These are phyloP conservation scores for Adiantum capillusveneris DNA, from an alignment of 75 land plant genomes.

Conservation along the genomic window DNA sequence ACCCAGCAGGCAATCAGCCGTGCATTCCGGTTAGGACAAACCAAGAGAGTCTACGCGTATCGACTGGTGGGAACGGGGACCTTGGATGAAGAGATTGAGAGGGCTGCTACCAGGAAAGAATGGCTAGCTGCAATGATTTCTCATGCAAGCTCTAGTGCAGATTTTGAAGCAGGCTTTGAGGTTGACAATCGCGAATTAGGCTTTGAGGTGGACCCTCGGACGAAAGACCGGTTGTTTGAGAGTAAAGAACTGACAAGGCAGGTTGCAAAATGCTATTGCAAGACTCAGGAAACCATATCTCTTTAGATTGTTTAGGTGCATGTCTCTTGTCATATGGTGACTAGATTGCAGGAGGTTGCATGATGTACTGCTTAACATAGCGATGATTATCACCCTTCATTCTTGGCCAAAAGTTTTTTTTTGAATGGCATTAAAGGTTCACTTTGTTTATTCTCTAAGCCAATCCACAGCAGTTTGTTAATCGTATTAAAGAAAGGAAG, in stretches of 20 bases:
- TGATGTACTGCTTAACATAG: too few relatives aligned
- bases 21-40: conserved; percentile 84
- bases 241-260: background rate
- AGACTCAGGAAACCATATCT: too few relatives aligned
- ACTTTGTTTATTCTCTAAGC: too few relatives aligned
- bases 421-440: too few relatives aligned
- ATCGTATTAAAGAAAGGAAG: too few relatives aligned
- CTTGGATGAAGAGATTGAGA: conserved; percentile 60
- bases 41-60: conserved; percentile 70
- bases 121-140: conserved; percentile 52
- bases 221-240: background rate
- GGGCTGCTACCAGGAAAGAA: conserved; percentile 65
- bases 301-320: too few relatives aligned
- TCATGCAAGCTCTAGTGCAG: conserved; percentile 39
- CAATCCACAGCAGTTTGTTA: too few relatives aligned
- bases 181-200: background rate
- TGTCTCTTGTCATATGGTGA: too few relatives aligned
- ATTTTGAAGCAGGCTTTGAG: conserved; percentile 5
- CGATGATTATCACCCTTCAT: too few relatives aligned
- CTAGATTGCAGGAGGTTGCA: too few relatives aligned
- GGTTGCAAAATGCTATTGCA: background rate
- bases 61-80: conserved; percentile 51
- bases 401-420: too few relatives aligned
- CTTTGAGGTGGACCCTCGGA: conserved; percentile 1
- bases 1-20: conserved; percentile 80